Conservation (phyloP, 2,329 filamentous ascomycete species). For the Colletotrichum spinosum region DNA sequence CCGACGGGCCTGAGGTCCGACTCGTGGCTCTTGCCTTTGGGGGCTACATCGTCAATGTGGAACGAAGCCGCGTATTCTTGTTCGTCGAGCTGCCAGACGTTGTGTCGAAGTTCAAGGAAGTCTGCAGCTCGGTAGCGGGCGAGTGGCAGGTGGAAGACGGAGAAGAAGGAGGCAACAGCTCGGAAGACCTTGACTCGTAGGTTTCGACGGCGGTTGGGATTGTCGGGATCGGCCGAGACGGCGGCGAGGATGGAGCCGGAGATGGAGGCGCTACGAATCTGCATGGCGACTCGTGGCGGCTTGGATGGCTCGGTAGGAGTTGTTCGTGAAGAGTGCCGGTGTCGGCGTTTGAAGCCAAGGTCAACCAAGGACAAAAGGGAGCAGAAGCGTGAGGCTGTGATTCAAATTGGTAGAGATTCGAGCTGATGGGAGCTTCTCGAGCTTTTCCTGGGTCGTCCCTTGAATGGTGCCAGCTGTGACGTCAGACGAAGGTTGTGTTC, state of each 20-base stretch:
- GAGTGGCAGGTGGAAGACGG: constrained; percentile 48
- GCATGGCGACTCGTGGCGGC: constrained; percentile 39
- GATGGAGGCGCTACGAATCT: constrained; percentile 54
- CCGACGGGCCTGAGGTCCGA: constrained; percentile 66
- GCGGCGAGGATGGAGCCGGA: constrained; percentile 70
- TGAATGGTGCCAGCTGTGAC: no score
- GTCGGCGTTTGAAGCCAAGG: not conserved
- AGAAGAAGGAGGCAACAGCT: constrained; percentile 46
- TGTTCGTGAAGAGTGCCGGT: not conserved
- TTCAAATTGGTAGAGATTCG: no score
- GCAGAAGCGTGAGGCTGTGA: no score
- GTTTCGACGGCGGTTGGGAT: constrained; percentile 2
- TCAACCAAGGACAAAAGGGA: no score
- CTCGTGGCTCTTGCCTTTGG: constrained; percentile 47
- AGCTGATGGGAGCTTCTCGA: no score
- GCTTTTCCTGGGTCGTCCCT: no score
- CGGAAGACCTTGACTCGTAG: constrained; percentile 18
- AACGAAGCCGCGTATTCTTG: constrained; percentile 54
- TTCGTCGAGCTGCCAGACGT: constrained; percentile 49
- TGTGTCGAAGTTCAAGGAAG: constrained; percentile 44
- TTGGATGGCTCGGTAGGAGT: not conserved
- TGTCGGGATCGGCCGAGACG: constrained; percentile 57
- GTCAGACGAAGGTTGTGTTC: no score
- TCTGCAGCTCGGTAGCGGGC: constrained; percentile 44
- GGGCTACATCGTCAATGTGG: constrained; percentile 37